phyloP scores from a whole-genome alignment of 2,329 filamentous ascomycete genomes.

The Exophiala mesophila region DNA sequence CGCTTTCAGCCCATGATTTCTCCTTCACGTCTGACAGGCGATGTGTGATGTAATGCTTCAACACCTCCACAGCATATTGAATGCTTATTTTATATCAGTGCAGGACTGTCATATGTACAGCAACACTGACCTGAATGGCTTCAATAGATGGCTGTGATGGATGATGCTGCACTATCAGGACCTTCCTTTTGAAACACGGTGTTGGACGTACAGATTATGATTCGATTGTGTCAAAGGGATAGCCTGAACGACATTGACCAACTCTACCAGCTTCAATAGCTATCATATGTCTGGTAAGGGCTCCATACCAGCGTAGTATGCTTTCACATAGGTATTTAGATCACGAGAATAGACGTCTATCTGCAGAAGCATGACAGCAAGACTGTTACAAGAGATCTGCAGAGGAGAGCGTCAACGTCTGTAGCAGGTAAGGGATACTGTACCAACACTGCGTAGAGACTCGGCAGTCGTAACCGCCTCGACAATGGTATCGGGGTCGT shows the following conservation, averaged over 20 bases:
- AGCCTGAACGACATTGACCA: slow-evolving; percentile 54
- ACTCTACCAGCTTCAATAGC: slow-evolving; percentile 39
- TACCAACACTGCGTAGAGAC: slow-evolving; percentile 9
- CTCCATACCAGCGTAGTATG: slow-evolving; percentile 38
- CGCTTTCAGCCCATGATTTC: slow-evolving; percentile 62
- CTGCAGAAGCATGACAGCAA: slow-evolving; percentile 62
- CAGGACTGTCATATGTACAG: too few relatives aligned
- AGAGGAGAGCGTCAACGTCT: neutral
- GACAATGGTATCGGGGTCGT: neutral
- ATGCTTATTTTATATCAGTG: too few relatives aligned
- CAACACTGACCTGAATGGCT: slow-evolving; percentile 49
- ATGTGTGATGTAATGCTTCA: slow-evolving; percentile 62
- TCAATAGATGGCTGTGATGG: slow-evolving; percentile 62
- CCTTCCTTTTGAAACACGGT: neutral
- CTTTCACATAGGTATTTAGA: slow-evolving; percentile 32
- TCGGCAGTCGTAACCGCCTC: slow-evolving; percentile 5
- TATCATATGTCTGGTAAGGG: slow-evolving; percentile 17
- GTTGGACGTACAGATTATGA: slow-evolving; percentile 50
- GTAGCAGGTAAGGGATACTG: neutral
- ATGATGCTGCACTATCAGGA: slow-evolving; percentile 49
- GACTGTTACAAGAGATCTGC: slow-evolving; percentile 41
- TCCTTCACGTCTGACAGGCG: slow-evolving; percentile 50
- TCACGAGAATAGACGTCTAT: slow-evolving; percentile 58
- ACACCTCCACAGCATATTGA: slow-evolving; percentile 39
- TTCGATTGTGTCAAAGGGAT: slow-evolving; percentile 58